Evolutionary conservation across 2,329 filamentous ascomycete species (phyloP).

Genomic region (Colletotrichum costaricense): DNA sequence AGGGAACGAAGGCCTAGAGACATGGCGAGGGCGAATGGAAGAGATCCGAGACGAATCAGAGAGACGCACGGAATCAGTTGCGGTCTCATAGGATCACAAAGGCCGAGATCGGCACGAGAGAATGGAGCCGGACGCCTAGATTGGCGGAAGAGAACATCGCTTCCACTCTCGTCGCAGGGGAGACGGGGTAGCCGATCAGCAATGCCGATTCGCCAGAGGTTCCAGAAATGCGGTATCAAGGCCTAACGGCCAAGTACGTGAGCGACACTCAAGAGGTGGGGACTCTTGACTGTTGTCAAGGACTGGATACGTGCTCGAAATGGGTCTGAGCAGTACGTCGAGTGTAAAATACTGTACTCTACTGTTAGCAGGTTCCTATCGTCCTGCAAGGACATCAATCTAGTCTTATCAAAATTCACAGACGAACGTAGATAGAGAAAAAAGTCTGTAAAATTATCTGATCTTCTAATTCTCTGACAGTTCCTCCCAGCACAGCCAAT

Average conservation of each 20-base stretch:
- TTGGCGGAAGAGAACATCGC: background rate
- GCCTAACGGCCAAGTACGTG: background rate
- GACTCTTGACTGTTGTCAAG: background rate
- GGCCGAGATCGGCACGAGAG: background rate
- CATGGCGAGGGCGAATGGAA: background rate
- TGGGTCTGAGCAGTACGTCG: background rate
- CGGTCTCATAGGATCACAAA: background rate
- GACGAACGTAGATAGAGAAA: background rate
- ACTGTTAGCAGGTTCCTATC: background rate
- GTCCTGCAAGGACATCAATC: no score
- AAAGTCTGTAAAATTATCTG: background rate
- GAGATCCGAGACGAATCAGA: background rate
- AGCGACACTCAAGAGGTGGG: background rate
- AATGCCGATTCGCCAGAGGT: background rate
- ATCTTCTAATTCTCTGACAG: background rate
- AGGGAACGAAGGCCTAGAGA: background rate
- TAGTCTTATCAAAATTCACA: background rate
- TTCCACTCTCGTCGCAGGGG: background rate
- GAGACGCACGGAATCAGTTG: background rate
- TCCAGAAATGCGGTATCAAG: background rate
- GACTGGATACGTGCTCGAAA: background rate
- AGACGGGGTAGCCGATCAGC: background rate
- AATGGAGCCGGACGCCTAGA: background rate
- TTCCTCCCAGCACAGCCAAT: background rate
- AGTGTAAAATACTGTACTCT: background rate